These are phyloP conservation scores for Candida easanensis DNA, from an alignment of 805 yeast genomes.

Conservation along the genomic window DNA sequence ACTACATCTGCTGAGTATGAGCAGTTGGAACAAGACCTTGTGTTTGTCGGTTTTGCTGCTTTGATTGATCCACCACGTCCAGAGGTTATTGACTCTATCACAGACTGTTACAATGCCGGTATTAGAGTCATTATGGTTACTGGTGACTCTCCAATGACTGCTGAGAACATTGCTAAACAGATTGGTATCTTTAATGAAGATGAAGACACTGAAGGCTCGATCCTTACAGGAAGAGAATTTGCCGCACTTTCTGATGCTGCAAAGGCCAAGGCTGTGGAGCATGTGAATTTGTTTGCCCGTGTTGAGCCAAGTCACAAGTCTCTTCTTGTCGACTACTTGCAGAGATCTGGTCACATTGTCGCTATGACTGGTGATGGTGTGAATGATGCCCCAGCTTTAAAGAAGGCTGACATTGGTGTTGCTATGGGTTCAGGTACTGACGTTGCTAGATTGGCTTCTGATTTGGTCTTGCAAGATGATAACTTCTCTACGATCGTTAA, in stretches of 20 bases:
- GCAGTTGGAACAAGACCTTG: constrained; percentile 27
- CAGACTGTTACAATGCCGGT: constrained; percentile 39
- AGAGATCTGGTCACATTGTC: constrained; percentile 46
- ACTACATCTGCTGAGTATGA: constrained; percentile 37
- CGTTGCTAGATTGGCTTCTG: constrained; percentile 58
- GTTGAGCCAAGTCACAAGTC: constrained; percentile 57
- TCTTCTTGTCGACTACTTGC: constrained; percentile 46
- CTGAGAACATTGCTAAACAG: constrained; percentile 46
- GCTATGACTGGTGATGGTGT: constrained; percentile 96
- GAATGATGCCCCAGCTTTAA: constrained; percentile 83
- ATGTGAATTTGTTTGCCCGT: constrained; percentile 47
- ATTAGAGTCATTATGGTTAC: constrained; percentile 44
- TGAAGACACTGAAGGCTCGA: constrained; percentile 27
- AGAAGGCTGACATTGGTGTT: constrained; percentile 64
- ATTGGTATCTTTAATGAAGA: constrained; percentile 35
- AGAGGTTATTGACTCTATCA: constrained; percentile 34
- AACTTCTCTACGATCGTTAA: constrained; percentile 55
- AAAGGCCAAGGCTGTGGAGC: constrained; percentile 41
- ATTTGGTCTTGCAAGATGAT: constrained; percentile 52
- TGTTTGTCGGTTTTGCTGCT: constrained; percentile 40
- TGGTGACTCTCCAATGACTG: constrained; percentile 57
- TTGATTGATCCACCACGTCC: constrained; percentile 46
- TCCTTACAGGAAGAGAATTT: constrained; percentile 41
- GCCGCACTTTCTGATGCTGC: constrained; percentile 32
- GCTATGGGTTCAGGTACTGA: constrained; percentile 65